Evolutionary conservation across 805 yeast genomes (phyloP), one percentile per base, ranked within the genome.

Genomic region (Dipodascus geniculatus): DNA sequence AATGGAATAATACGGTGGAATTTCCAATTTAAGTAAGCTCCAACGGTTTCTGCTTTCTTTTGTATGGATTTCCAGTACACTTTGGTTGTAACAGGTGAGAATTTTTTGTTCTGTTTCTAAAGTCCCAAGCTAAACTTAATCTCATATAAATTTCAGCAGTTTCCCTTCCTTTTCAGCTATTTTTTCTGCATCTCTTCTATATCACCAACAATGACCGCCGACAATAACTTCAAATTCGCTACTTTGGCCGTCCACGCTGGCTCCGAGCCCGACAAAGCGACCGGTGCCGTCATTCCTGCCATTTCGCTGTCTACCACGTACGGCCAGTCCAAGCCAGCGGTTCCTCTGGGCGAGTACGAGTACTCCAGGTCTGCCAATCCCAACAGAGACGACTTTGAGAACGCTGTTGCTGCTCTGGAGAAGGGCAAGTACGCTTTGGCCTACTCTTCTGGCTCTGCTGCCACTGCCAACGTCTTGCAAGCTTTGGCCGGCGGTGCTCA

Each of bases 241-340:
- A 87, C 96, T 53, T 76, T 75, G 63, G 95, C 96, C 54, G 84
- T 87, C 61, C 96, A 87, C 70, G 85, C 85, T 28, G 96, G 96
- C 59, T 77, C 89, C 17, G 76, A 74, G 47, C 81, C 80, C 58
- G 88, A 83, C 63, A 78, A 82, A 48, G 66, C 68, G 58, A 87
- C 93, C 55, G 96, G 96, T 56, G 93, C 95, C 23, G 96, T 87
- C 56, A 87, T 87, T 59, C 85, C 85, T 57, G 84, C 96, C 56
- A 83, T 87, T 60, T 84, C 93, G 42, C 74, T 87, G 58, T 82
- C 90, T 51, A 87, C 95, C 57, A 87, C 96, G 42, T 87, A 83
- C 72, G 90, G 87, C 52, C 96, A 87, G 70, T 68, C 77, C 52
- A 79, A 81, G 57, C 95, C 95, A 53, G 80, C 87, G 51, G 71